Base-by-base conservation (phyloP, 2,329 filamentous ascomycete species). In the Ustilaginoidea virens region DNA sequence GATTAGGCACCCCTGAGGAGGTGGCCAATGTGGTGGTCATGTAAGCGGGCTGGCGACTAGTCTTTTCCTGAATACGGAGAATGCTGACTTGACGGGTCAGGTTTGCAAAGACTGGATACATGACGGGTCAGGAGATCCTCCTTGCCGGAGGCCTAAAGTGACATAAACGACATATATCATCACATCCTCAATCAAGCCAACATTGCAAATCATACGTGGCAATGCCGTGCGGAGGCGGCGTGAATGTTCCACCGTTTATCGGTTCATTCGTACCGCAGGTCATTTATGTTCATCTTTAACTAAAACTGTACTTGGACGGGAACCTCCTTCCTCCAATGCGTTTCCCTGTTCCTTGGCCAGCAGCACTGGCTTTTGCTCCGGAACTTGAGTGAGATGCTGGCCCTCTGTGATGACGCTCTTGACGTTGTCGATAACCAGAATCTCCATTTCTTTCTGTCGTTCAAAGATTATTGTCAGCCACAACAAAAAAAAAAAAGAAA, bases 381-480 rank as follows among this genome's bases (percentile, higher is more conserved):
- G 21, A 15, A 38, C 36, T 23, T 33, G 34, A 9, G 36, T 38
- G n/a, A 38, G 25, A 7, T 32, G 32, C 30, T 32, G 33, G n/a
- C 34, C 34, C 15, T 32, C 12, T 4, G 26, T 33, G 10, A 38
- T 29, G 6, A 34, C 48, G 27, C 48, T 72, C 21, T 29, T 28
- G 11, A 45, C 45, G 19, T 48, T 48, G n/a, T 47, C 40, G 32
- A 47, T 45, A 5, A 43, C 44, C n/a, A 43, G 32, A 4, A 35
- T 27, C 21, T 47, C 42, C 45, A 48, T 47, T 30, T 45, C 39
- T 11, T 37, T 37, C 36, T 39, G 17, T 16, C 19, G 12, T 26
- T 10, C 16, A 12, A 17, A 16, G 8, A 12, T 19, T n/a, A n/a
- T 12, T 23, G 25, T 33, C 17, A 33, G 32, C n/a, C 5, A 13